A percentile compares a stretch with the other conserved stretches of the same genome.
phyloP scores from a whole-genome alignment of 176 grass and related monocot species.

The Stipa capillata region DNA sequence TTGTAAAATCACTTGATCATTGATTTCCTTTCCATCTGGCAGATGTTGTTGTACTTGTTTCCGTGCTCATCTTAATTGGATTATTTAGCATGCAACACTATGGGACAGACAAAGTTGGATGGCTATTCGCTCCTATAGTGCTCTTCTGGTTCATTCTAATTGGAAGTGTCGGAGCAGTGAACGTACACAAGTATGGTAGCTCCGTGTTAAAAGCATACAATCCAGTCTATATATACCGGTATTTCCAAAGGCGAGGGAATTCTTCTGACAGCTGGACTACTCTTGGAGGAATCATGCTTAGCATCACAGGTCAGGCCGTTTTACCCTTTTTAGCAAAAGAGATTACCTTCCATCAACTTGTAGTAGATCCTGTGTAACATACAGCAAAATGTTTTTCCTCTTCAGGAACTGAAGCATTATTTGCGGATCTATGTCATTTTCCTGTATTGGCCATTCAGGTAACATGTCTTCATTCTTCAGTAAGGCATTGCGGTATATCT shows the following conservation, averaged over 20 bases:
- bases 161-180: constrained; percentile 73
- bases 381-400: background rate
- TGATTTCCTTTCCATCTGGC: constrained; percentile 27
- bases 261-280: constrained; percentile 55
- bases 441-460: constrained; percentile 97
- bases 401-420: constrained; percentile 96
- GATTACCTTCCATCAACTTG: background rate
- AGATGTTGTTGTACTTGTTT: constrained; percentile 90
- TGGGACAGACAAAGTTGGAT: constrained; percentile 96
- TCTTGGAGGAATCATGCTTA: constrained; percentile 93
- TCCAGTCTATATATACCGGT: constrained; percentile 68
- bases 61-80: constrained; percentile 87
- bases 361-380: background rate
- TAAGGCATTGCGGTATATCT: background rate
- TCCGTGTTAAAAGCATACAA: constrained; percentile 87
- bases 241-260: constrained; percentile 51
- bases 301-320: constrained; percentile 75
- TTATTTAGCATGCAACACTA: constrained; percentile 98
- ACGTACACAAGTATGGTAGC: constrained; percentile 74
- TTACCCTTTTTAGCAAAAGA: background rate
- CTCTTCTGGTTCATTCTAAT: constrained; percentile 94
- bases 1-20: constrained; percentile 1
- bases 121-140: constrained; percentile 93
- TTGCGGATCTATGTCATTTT: constrained; percentile 96
- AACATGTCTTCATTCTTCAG: constrained; percentile 8